Evolutionary conservation across 139 green algal species (phyloP), one percentile per base, ranked within the genome.

Genomic region (Chlamydomonas sp.): DNA sequence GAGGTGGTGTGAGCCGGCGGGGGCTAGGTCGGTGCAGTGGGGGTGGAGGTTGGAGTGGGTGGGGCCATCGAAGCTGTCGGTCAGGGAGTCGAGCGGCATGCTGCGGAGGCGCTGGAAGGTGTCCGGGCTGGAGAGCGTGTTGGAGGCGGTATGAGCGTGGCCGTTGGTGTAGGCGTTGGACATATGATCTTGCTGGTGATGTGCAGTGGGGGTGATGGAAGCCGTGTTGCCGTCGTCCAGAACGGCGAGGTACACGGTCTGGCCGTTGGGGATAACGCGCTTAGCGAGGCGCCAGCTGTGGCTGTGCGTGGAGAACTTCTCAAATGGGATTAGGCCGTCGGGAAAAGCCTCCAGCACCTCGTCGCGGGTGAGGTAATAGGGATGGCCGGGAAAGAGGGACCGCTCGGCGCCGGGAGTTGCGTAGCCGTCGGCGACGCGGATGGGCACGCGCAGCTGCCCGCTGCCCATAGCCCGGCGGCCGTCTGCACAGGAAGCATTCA

Each of bases 61-160:
- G 31, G 31, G 31, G 31, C 31, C 31, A 49, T 87, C 82, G 9
- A 73, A 72, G 15, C 68, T 57, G 60, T 68, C 49, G 69, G 12
- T 31, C 10, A 87, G 73, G 73, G 83, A 16, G 73, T 81, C 73
- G 2, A 81, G 61, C 16, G 73, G 83, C 62, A 76, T 17, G 61
- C 83, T 87, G 83, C 83, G 83, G 14, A 87, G 83, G 12, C 83
- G 82, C 60, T 86, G 83, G 15, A 57, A 49, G 2, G 83, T 66
- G 62, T 87, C 83, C 2, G 72, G 72, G 1, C 73, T 75, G n/a
- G 73, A 18, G 18, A n/a, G 49, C 20, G 81, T 2, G 68, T 12
- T 58, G 79, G 16, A 16, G 63, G 5, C 76, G n/a, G 49, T 49
- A 64, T 84, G 12, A 12, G 66, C 57, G n/a, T 12, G 7, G n/a